phyloP scores from a whole-genome alignment of 164 flowering plant genomes.

The Buxus sempervirens region DNA sequence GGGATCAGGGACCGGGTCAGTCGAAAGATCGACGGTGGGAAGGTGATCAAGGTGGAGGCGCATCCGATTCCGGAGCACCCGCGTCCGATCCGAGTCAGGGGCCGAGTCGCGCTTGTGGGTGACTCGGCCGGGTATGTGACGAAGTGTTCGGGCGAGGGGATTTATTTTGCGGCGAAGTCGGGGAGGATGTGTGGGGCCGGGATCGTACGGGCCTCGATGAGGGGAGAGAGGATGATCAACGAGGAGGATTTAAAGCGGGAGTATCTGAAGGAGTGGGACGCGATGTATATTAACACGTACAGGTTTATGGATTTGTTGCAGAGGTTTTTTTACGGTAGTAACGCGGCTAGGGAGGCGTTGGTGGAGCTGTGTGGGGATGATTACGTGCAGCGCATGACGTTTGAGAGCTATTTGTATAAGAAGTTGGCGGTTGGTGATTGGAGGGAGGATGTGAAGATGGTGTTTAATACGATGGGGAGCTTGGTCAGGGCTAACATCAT shows the following conservation, averaged over 20 bases:
- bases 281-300: constrained; percentile 41
- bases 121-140: constrained; percentile 90
- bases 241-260: constrained; percentile 65
- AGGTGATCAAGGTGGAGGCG: constrained; percentile 75
- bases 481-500: constrained; percentile 34
- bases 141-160: constrained; percentile 82
- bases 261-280: constrained; percentile 65
- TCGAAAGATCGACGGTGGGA: constrained; percentile 67
- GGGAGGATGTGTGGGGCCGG: constrained; percentile 83
- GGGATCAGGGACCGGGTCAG: constrained; percentile 52
- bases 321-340: constrained; percentile 62
- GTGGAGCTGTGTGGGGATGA: constrained; percentile 79
- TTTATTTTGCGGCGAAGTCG: constrained; percentile 73
- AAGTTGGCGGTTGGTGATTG: constrained; percentile 20
- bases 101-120: constrained; percentile 69
- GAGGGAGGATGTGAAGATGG: constrained; percentile 43
- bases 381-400: constrained; percentile 77
- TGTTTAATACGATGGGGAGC: constrained; percentile 53
- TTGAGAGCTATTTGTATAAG: constrained; percentile 80
- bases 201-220: constrained; percentile 62
- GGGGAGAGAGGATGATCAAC: constrained; percentile 50
- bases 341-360: constrained; percentile 66
- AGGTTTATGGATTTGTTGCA: constrained; percentile 73
- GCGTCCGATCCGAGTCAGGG: constrained; percentile 50
- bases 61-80: constrained; percentile 93